These are phyloP conservation scores for Urostyla sp. DNA, from an alignment of 73 alveolate genomes.

Conservation along the genomic window DNA sequence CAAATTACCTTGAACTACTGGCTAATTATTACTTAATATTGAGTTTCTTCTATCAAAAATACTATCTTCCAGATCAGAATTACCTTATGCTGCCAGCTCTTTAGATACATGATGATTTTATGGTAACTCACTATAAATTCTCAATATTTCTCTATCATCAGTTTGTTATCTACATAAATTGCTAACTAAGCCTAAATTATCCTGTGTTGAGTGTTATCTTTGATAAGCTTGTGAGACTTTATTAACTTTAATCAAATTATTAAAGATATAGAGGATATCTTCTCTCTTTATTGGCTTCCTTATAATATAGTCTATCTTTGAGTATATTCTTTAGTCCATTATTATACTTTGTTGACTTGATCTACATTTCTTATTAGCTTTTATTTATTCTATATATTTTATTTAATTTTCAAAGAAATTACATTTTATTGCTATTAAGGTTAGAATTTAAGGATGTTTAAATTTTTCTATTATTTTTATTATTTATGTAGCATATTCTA, in stretches of 20 bases:
- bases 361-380: background rate
- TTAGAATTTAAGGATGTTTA: background rate
- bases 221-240: background rate
- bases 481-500: slow-evolving; percentile 13
- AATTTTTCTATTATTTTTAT: background rate
- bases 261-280: slow-evolving; percentile 14
- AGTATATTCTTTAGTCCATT: background rate
- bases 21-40: no score
- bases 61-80: no score
- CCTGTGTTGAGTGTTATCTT: background rate
- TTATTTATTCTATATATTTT: background rate
- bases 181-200: no score
- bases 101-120: background rate
- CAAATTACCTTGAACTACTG: no score
- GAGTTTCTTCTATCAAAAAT: no score
- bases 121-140: background rate
- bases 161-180: no score
- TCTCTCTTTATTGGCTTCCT: slow-evolving; percentile 26
- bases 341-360: background rate
- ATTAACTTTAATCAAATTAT: background rate
- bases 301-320: background rate
- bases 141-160: background rate
- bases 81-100: no score
- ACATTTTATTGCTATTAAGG: slow-evolving; percentile 12
- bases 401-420: background rate